A percentile compares a stretch with the other conserved stretches of the same genome.
phyloP scores from a whole-genome alignment of 2,329 filamentous ascomycete genomes.

The Fusarium sp. region DNA sequence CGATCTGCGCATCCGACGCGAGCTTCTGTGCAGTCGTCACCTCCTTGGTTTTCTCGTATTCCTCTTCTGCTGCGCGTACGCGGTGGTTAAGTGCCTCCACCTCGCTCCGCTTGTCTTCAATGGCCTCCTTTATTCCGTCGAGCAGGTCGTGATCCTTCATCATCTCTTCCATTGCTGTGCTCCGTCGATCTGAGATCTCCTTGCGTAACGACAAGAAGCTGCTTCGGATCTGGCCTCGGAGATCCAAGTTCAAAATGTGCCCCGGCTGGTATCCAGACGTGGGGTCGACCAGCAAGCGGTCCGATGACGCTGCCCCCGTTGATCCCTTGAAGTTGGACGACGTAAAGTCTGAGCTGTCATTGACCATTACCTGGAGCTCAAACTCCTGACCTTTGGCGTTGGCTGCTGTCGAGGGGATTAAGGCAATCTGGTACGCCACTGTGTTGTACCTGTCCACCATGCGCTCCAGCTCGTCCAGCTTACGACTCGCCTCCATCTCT shows the following conservation, averaged over 20 bases:
- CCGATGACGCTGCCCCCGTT: slow-evolving; percentile 64
- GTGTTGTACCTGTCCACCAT: slow-evolving; percentile 94
- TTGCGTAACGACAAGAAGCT: slow-evolving; percentile 85
- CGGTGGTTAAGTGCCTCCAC: slow-evolving; percentile 93
- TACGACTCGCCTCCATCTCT: slow-evolving; percentile 87
- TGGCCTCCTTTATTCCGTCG: slow-evolving; percentile 95
- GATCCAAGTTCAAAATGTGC: slow-evolving; percentile 89
- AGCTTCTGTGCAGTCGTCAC: slow-evolving; percentile 88
- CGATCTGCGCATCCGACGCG: slow-evolving; percentile 92
- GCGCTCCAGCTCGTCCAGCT: slow-evolving; percentile 92
- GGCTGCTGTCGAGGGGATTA: slow-evolving; percentile 87
- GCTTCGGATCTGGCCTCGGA: slow-evolving; percentile 85
- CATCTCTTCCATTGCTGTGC: slow-evolving; percentile 86
- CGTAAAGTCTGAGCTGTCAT: slow-evolving; percentile 83
- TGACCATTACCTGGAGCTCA: slow-evolving; percentile 88
- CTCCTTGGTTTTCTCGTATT: slow-evolving; percentile 95
- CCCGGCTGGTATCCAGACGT: slow-evolving; percentile 91
- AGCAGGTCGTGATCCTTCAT: slow-evolving; percentile 95
- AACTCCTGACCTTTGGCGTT: slow-evolving; percentile 90
- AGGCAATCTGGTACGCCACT: slow-evolving; percentile 90
- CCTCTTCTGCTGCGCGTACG: slow-evolving; percentile 89
- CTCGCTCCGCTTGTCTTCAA: slow-evolving; percentile 94
- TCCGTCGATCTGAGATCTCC: slow-evolving; percentile 91
- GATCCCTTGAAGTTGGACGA: slow-evolving; percentile 70
- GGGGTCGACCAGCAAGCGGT: slow-evolving; percentile 86